Conservation (phyloP, 768 basidiomycete genomes). For the Polyporus arcularius region DNA sequence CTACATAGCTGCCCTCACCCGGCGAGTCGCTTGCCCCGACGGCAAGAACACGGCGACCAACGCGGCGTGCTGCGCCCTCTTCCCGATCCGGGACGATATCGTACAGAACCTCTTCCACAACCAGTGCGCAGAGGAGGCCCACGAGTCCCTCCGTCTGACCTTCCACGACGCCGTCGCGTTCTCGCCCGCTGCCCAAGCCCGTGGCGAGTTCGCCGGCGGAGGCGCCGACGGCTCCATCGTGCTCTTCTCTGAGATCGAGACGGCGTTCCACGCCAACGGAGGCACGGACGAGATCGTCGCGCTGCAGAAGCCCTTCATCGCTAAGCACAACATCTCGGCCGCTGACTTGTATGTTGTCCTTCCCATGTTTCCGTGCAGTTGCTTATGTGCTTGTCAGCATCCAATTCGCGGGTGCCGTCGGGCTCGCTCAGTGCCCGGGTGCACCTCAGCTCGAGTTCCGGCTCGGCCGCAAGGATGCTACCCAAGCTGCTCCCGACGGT, state of each 20-base stretch:
- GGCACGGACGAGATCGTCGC: slow-evolving; percentile 45
- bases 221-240: slow-evolving; percentile 51
- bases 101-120: slow-evolving; percentile 30
- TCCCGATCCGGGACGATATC: slow-evolving; percentile 34
- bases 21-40: slow-evolving; percentile 29
- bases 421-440: slow-evolving; percentile 37
- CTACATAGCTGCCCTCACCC: slow-evolving; percentile 18
- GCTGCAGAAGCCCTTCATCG: slow-evolving; percentile 35
- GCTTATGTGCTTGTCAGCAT: slow-evolving; percentile 26
- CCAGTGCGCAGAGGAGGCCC: slow-evolving; percentile 31
- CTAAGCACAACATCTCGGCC: slow-evolving; percentile 37
- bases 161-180: slow-evolving; percentile 29
- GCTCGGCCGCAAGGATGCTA: slow-evolving; percentile 30
- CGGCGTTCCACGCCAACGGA: slow-evolving; percentile 43
- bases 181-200: slow-evolving; percentile 23
- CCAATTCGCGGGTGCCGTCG: slow-evolving; percentile 37
- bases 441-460: slow-evolving; percentile 37
- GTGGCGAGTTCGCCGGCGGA: slow-evolving; percentile 24
- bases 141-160: slow-evolving; percentile 27
- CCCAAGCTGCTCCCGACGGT: slow-evolving; percentile 16
- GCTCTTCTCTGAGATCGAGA: slow-evolving; percentile 43
- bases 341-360: slow-evolving; percentile 45
- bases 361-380: neutral
- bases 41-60: slow-evolving; percentile 30
- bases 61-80: slow-evolving; percentile 33